Evolutionary conservation across 2,329 filamentous ascomycete genomes (phyloP).

Genomic region (Penicillium sp.): DNA sequence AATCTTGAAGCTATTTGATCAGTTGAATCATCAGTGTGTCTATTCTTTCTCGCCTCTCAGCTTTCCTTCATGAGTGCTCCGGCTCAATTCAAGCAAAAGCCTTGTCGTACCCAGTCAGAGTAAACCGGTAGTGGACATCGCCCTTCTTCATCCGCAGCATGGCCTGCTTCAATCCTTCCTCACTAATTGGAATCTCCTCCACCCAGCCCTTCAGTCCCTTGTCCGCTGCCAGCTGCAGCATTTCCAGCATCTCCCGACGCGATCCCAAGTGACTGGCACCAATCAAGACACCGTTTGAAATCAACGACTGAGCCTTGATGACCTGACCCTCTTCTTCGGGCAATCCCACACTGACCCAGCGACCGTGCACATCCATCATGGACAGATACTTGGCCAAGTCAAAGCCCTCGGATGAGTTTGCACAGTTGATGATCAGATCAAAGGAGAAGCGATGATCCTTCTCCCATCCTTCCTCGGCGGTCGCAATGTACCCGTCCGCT

Average conservation of each 20-base stretch:
- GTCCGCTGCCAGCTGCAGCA: constrained; percentile 65
- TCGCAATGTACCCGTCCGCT: constrained; percentile 56
- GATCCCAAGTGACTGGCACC: constrained; percentile 66
- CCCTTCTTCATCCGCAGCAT: constrained; percentile 64
- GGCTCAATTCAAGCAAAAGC: constrained; percentile 22
- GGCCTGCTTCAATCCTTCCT: constrained; percentile 62
- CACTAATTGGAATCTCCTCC: constrained; percentile 65
- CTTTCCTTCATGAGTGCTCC: not conserved
- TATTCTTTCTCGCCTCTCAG: not conserved
- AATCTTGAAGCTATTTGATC: too few species aligned
- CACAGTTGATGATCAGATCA: constrained; percentile 66
- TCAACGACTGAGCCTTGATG: constrained; percentile 68
- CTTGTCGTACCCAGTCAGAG: constrained; percentile 49
- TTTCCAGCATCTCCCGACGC: constrained; percentile 62
- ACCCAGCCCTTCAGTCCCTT: constrained; percentile 65
- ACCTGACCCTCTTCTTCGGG: constrained; percentile 68
- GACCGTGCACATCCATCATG: constrained; percentile 73
- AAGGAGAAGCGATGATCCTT: constrained; percentile 50
- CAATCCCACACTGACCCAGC: constrained; percentile 73
- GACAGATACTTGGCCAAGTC: constrained; percentile 62
- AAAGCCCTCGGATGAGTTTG: constrained; percentile 66
- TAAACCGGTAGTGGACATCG: constrained; percentile 67
- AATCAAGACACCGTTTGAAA: constrained; percentile 66
- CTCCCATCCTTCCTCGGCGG: constrained; percentile 54
- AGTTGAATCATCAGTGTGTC: too few species aligned